Evolutionary conservation across 208 protist genomes (phyloP).

Genomic region (Borovskyia barvae): DNA sequence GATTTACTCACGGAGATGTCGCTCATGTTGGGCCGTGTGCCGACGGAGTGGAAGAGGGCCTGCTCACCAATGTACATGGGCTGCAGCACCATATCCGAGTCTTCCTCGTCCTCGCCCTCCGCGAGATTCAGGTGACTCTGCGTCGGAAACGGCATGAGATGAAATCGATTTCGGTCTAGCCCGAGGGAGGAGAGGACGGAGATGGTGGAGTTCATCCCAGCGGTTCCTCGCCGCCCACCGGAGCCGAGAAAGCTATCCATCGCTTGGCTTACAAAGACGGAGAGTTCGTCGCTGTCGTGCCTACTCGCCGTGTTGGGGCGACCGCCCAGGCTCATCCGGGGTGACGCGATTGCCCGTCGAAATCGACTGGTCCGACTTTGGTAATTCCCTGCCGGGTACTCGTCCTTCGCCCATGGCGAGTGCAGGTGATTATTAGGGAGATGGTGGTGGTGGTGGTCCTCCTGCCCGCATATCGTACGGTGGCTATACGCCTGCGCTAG

Average conservation of each 20-base stretch:
- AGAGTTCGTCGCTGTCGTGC: conserved; percentile 23
- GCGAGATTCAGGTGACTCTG: conserved; percentile 26
- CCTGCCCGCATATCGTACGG: conserved; percentile 4
- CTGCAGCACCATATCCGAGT: conserved; percentile 18
- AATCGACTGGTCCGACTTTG: too few relatives aligned
- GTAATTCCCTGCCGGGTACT: neutral
- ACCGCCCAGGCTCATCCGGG: conserved; percentile 4
- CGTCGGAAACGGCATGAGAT: conserved; percentile 35
- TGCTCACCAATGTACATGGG: conserved; percentile 38
- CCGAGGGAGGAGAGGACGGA: conserved; percentile 41
- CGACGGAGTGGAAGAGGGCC: conserved; percentile 36
- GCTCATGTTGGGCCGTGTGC: conserved; percentile 10
- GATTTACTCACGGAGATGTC: conserved; percentile 36
- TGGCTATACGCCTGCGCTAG: conserved; percentile 33
- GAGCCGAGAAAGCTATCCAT: conserved; percentile 36
- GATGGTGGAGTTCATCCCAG: conserved; percentile 20
- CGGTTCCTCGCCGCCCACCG: neutral
- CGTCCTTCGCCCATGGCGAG: conserved; percentile 18
- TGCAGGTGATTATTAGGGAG: conserved; percentile 8
- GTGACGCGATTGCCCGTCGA: conserved; percentile 14
- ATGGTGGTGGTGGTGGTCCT: conserved; percentile 14
- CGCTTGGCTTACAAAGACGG: conserved; percentile 38
- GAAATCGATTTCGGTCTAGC: conserved; percentile 35
- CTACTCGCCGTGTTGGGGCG: neutral
- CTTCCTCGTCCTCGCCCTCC: conserved; percentile 9